These are phyloP conservation scores for Daedaleopsis nitida DNA, from an alignment of 768 basidiomycete genomes.

Conservation along the genomic window DNA sequence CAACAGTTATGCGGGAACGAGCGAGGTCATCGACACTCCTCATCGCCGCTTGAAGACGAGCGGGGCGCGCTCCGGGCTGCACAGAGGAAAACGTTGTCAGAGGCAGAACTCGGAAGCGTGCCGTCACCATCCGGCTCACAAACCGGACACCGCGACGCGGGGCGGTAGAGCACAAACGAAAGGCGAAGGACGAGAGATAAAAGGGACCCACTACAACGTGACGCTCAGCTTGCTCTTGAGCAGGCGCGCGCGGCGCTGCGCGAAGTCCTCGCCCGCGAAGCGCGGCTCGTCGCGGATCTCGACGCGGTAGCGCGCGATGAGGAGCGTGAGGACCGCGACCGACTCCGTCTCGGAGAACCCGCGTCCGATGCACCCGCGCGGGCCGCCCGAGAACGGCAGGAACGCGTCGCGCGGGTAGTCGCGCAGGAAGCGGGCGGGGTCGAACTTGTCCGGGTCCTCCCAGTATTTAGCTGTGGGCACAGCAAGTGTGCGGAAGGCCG, in stretches of 20 bases:
- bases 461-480: conserved; percentile 44
- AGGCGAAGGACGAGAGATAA: neutral
- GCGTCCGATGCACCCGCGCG: conserved; percentile 47
- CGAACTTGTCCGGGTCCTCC: conserved; percentile 39
- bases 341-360: conserved; percentile 56
- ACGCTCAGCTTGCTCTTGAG: conserved; percentile 18
- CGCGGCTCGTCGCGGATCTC: conserved; percentile 29
- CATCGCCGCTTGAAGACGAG: conserved; percentile 8
- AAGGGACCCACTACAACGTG: conserved; percentile 27
- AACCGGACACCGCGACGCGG: no score
- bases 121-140: no score
- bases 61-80: conserved; percentile 5
- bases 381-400: conserved; percentile 52
- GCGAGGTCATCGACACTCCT: neutral
- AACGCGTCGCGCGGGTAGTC: conserved; percentile 60
- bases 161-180: no score
- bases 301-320: conserved; percentile 51
- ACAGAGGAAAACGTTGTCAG: neutral
- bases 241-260: conserved; percentile 40
- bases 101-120: no score
- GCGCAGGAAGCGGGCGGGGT: conserved; percentile 48
- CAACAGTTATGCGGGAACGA: no score
- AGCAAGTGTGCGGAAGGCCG: neutral
- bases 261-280: conserved; percentile 49
- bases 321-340: conserved; percentile 48